These are phyloP conservation scores for Fusarium decemcellulare DNA, from an alignment of 2,329 filamentous ascomycete species.

Conservation along the genomic window DNA sequence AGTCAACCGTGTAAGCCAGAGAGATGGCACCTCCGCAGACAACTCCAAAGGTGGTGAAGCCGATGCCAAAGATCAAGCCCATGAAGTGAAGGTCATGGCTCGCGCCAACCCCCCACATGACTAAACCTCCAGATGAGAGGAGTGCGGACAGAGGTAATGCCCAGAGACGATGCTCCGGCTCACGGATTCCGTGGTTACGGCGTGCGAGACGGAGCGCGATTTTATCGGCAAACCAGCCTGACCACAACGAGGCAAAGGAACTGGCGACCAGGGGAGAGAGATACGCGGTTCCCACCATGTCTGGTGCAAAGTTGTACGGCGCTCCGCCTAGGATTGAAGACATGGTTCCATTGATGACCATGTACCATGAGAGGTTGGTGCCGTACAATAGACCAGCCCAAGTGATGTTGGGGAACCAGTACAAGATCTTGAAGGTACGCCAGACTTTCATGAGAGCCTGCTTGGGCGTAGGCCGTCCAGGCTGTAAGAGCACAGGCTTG, in stretches of 20 bases:
- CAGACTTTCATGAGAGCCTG: background rate
- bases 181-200: conserved; percentile 52
- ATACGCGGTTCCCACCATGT: conserved; percentile 51
- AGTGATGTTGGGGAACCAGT: conserved; percentile 3
- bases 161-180: conserved; percentile 55
- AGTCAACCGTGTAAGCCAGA: conserved; percentile 52
- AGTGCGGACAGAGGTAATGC: conserved; percentile 50
- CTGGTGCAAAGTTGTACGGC: conserved; percentile 53
- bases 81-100: conserved; percentile 51
- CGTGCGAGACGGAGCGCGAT: conserved; percentile 51
- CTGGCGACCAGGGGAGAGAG: conserved; percentile 49
- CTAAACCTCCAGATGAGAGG: conserved; percentile 57
- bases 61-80: conserved; percentile 52
- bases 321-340: conserved; percentile 47
- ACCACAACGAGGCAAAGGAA: conserved; percentile 29
- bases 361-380: conserved; percentile 53
- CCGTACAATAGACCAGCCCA: conserved; percentile 49
- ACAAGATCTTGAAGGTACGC: background rate
- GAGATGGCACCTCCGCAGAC: conserved; percentile 49
- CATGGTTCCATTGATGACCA: conserved; percentile 53
- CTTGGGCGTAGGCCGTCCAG: background rate
- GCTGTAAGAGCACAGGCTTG: background rate
- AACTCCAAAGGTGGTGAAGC: conserved; percentile 48
- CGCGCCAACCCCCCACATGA: conserved; percentile 64
- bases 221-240: conserved; percentile 50